Evolutionary conservation across 108 stramenopile genomes (phyloP), one percentile per base, ranked within the genome.

Genomic region (Chaetoceros muelleri): DNA sequence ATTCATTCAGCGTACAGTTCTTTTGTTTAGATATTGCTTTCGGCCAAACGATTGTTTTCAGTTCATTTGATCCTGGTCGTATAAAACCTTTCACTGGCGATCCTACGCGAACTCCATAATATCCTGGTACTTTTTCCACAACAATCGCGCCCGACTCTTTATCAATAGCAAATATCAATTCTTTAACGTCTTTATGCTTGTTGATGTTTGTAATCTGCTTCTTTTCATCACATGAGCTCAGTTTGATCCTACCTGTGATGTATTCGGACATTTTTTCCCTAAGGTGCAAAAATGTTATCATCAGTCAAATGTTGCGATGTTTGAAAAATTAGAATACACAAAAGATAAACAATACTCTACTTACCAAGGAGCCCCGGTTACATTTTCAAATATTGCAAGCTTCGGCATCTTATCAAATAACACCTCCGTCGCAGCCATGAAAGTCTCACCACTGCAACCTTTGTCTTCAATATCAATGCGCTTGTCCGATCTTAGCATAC

Each of bases 311-410:
- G n/a, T n/a, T n/a, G 17, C 7, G 24, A 20, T 13, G 23, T 1
- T 24, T 24, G 45, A 2, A 48, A 40, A 47, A 26, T 46, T 30
- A 3, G 30, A 61, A 28, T 19, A 20, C 18, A 34, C 28, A 56
- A 16, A 23, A 28, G 25, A 58, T 25, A 34, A 67, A 28, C 24
- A 1, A 22, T n/a, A 60, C 47, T 52, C 61, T 44, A 52, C 59
- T 2, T 58, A 64, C 84, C 84, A 85, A 30, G 81, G 81, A 28
- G 84, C 84, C 3, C 66, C 66, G 2, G 57, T 67, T 0, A 88
- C 87, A 61, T 88, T 88, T 68, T 88, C 87, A 69, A 86, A 84
- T 48, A 88, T 80, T 10, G 78, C 72, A 55, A 65, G 64, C 24
- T 62, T 58, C 2, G 87, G 87, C 44, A 75, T 74, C 30, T 78